Conservation (phyloP, 768 basidiomycete genomes). For the Hygrocybe coccinea region DNA sequence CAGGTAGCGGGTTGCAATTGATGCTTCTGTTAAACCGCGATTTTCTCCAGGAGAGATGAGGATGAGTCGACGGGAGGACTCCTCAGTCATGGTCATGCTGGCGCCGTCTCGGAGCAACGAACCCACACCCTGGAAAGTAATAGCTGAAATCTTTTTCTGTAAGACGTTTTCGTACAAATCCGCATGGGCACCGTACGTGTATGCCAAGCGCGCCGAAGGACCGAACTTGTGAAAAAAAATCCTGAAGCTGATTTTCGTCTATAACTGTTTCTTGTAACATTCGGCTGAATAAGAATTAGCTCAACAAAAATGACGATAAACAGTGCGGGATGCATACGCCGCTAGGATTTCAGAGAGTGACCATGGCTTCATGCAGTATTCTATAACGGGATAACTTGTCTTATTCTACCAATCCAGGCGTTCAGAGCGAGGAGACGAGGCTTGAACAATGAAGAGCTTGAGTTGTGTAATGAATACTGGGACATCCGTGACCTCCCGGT, state of each 20-base stretch:
- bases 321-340: background rate
- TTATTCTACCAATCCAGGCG: conserved; percentile 10
- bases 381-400: conserved; percentile 1
- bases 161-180: background rate
- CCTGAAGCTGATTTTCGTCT: background rate
- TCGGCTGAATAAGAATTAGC: background rate
- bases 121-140: background rate
- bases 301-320: background rate
- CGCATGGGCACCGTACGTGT: background rate
- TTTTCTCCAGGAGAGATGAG: no score
- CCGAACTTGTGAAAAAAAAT: background rate
- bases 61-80: no score
- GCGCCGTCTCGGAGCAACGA: background rate
- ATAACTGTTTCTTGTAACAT: background rate
- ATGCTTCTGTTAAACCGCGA: no score
- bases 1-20: conserved; percentile 12
- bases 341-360: background rate
- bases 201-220: background rate
- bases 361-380: conserved; percentile 13
- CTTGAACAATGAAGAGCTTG: conserved; percentile 14
- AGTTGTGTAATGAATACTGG: conserved; percentile 11
- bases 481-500: conserved; percentile 8
- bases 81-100: no score
- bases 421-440: conserved; percentile 11
- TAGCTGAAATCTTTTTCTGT: background rate